Evolutionary conservation across 441 rosid genomes (phyloP).

Genomic region (Erodium chrysanthum): DNA sequence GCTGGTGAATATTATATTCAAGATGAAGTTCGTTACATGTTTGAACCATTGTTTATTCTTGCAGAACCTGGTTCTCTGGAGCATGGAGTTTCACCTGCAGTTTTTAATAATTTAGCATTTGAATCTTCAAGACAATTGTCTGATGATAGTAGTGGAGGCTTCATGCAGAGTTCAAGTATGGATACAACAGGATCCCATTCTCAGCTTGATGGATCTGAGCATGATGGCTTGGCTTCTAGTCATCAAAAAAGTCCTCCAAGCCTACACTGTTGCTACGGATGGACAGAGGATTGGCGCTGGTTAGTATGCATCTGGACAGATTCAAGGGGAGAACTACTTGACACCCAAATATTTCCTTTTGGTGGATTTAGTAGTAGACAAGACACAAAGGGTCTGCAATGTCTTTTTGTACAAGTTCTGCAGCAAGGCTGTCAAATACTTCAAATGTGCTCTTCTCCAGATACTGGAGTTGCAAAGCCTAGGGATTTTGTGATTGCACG

Average conservation of each 20-base stretch:
- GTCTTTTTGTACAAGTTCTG: slow-evolving; percentile 92
- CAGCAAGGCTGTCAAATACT: slow-evolving; percentile 99
- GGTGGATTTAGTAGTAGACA: slow-evolving; percentile 99
- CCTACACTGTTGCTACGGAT: slow-evolving; percentile 97
- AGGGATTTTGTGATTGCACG: slow-evolving; percentile 89
- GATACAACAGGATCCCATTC: slow-evolving; percentile 54
- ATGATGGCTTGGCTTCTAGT: slow-evolving; percentile 42
- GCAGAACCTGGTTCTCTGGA: slow-evolving; percentile 95
- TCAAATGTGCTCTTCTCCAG: slow-evolving; percentile 75
- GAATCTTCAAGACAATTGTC: slow-evolving; percentile 54
- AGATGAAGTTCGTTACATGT: slow-evolving; percentile 70
- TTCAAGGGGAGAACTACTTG: slow-evolving; percentile 95
- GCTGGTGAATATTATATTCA: slow-evolving; percentile 58
- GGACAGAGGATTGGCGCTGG: slow-evolving; percentile 99
- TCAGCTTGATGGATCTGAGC: slow-evolving; percentile 60
- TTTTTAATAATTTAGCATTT: slow-evolving; percentile 38
- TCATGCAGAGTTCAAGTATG: slow-evolving; percentile 41
- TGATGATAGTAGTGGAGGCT: slow-evolving; percentile 64
- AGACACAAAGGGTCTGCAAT: slow-evolving; percentile 97
- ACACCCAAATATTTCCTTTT: slow-evolving; percentile 92
- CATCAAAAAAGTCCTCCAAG: slow-evolving; percentile 65
- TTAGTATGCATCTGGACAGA: slow-evolving; percentile 98
- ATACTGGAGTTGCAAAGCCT: slow-evolving; percentile 67
- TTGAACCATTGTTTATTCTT: slow-evolving; percentile 96
- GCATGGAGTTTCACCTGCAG: slow-evolving; percentile 60